Evolutionary conservation across 495 filamentous ascomycete genomes (phyloP).

Genomic region (Talaromyces thailandensis): DNA sequence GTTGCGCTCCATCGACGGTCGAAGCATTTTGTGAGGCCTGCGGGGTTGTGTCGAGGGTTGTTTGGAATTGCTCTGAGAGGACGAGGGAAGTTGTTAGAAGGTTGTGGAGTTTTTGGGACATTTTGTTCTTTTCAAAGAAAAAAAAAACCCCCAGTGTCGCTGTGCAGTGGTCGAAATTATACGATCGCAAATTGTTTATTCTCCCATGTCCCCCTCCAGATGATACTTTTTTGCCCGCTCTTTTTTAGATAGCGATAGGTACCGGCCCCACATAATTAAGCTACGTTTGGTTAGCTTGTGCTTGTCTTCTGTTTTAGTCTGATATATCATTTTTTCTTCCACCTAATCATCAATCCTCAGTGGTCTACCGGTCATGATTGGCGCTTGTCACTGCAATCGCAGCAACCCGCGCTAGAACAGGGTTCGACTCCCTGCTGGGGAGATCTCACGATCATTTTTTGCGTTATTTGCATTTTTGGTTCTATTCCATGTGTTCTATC

Average conservation of each 20-base stretch:
- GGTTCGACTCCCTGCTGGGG: constrained; percentile 7
- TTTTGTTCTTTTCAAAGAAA: constrained; percentile 18
- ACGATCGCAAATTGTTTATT: neutral
- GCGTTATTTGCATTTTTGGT: no score
- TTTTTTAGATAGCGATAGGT: neutral
- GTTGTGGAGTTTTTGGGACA: constrained; percentile 28
- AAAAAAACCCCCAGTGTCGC: neutral
- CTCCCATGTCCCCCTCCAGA: neutral
- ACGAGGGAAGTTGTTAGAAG: constrained; percentile 22
- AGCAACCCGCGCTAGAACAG: neutral
- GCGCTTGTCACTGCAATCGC: constrained; percentile 4
- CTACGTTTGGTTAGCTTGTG: neutral
- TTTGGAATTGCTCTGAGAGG: constrained; percentile 30
- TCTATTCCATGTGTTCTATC: neutral
- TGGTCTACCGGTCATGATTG: neutral
- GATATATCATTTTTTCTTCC: neutral
- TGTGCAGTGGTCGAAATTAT: neutral
- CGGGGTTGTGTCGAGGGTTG: constrained; percentile 16
- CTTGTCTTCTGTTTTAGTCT: neutral
- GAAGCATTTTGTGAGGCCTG: constrained; percentile 7
- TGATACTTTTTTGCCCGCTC: neutral
- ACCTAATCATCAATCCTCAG: neutral
- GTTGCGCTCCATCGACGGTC: constrained; percentile 5
- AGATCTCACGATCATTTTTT: constrained; percentile 15
- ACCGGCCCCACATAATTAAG: neutral